Evolutionary conservation across 2,329 filamentous ascomycete genomes (phyloP).

Genomic region (Colletotrichum navitas): DNA sequence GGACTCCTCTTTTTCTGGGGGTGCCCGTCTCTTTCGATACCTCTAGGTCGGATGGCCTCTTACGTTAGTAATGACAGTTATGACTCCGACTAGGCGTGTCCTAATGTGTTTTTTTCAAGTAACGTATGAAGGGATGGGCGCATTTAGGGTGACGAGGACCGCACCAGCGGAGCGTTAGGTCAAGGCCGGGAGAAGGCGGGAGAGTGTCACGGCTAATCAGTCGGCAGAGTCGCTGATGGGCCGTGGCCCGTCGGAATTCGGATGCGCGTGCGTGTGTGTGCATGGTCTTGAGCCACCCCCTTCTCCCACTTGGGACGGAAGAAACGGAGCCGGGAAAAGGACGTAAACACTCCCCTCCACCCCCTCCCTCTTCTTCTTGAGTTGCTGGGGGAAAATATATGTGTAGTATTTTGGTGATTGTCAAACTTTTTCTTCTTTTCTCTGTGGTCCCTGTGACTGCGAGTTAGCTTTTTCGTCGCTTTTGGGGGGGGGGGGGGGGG

Average conservation of each 20-base stretch:
- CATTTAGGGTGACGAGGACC: too few species aligned
- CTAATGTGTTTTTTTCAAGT: background rate
- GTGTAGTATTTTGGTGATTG: constrained; percentile 2
- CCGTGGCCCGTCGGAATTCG: background rate
- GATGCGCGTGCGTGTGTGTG: background rate
- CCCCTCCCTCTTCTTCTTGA: background rate
- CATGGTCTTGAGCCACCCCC: background rate
- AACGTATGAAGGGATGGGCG: background rate
- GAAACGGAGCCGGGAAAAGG: background rate
- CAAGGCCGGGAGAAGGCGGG: background rate
- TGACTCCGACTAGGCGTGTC: background rate
- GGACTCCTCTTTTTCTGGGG: background rate
- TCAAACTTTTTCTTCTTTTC: background rate
- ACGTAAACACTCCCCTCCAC: too few species aligned
- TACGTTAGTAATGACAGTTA: constrained; percentile 39
- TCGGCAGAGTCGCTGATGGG: background rate
- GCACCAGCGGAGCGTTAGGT: background rate
- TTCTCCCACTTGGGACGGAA: background rate
- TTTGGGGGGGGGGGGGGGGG: background rate
- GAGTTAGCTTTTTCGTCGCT: constrained; percentile 19
- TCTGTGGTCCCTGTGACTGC: background rate
- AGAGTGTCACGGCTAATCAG: background rate
- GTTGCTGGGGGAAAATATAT: background rate
- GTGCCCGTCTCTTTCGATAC: constrained; percentile 9
- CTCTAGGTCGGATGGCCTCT: constrained; percentile 21